Evolutionary conservation across 768 basidiomycete species (phyloP).

Genomic region (Tricholoma hemisulphureum): DNA sequence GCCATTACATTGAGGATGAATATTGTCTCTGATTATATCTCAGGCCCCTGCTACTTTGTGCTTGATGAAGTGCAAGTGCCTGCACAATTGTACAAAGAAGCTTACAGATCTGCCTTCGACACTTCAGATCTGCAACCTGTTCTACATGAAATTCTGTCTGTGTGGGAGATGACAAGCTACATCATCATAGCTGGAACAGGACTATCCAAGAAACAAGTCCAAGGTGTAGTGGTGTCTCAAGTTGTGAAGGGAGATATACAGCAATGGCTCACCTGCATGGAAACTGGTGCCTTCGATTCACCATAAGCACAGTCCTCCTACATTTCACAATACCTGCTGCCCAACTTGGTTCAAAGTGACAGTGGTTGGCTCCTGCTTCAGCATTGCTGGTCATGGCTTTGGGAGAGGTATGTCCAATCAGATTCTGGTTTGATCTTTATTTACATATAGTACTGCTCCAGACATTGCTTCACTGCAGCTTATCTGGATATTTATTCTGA

Average conservation of each 20-base stretch:
- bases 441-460: neutral
- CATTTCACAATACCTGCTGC: neutral
- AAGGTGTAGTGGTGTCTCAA: neutral
- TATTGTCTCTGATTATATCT: neutral
- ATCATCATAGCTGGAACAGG: neutral
- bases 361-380: neutral
- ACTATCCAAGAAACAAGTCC: neutral
- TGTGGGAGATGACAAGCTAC: neutral
- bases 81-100: neutral
- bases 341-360: neutral
- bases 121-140: neutral
- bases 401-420: neutral
- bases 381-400: neutral
- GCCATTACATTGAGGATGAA: neutral
- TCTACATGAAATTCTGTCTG: neutral
- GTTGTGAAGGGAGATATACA: neutral
- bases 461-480: neutral
- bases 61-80: neutral
- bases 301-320: neutral
- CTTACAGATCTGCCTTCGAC: neutral
- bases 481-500: neutral
- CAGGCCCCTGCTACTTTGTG: neutral
- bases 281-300: neutral
- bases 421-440: neutral
- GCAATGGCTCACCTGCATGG: neutral